These are phyloP conservation scores for Kwoniella dejecticola DNA, from an alignment of 768 basidiomycete species.

Conservation along the genomic window DNA sequence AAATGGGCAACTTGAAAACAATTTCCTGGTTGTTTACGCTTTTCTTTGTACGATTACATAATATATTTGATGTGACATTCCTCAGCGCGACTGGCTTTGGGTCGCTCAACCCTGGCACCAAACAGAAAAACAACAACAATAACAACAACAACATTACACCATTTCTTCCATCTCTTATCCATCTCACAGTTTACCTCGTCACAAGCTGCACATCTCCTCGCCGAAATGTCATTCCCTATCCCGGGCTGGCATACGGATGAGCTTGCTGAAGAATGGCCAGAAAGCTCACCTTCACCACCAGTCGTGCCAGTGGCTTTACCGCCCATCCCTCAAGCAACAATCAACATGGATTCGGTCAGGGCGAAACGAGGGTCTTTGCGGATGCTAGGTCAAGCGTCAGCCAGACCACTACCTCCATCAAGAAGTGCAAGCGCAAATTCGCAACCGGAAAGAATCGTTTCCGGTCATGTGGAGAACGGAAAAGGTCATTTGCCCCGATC, in stretches of 20 bases:
- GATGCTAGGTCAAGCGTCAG: conserved; percentile 39
- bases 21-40: conserved; percentile 9
- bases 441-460: conserved; percentile 32
- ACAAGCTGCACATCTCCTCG: background rate
- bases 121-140: conserved; percentile 7
- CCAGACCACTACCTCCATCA: conserved; percentile 37
- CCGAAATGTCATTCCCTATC: conserved; percentile 22
- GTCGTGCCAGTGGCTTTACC: conserved; percentile 47
- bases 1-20: too few species aligned
- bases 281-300: conserved; percentile 56
- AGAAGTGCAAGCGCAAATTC: conserved; percentile 15
- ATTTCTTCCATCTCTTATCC: background rate
- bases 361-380: conserved; percentile 47
- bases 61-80: conserved; percentile 8
- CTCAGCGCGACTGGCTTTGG: conserved; percentile 20
- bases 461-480: conserved; percentile 42
- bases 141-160: conserved; percentile 19
- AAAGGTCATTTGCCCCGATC: conserved; percentile 24
- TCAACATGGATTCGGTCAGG: conserved; percentile 29
- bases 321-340: conserved; percentile 59
- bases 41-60: background rate
- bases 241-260: conserved; percentile 65
- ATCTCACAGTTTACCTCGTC: background rate
- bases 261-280: conserved; percentile 88
- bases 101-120: background rate